These are phyloP conservation scores for Periconia sp. DNA, from an alignment of 2,329 filamentous ascomycete genomes.

Conservation along the genomic window DNA sequence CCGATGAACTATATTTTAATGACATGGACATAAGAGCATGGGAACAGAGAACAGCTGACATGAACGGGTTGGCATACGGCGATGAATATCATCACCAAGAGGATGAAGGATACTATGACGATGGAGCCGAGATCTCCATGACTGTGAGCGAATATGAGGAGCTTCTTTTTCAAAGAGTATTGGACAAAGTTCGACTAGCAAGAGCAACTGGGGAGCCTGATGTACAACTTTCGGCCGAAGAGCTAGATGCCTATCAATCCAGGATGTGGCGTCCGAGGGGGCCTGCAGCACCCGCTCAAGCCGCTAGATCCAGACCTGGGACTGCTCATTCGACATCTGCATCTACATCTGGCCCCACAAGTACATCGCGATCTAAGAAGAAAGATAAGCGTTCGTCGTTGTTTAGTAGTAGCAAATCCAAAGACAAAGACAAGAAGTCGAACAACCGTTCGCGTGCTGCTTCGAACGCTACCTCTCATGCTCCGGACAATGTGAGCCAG, in stretches of 20 bases:
- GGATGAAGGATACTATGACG: conserved; percentile 52
- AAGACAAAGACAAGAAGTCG: conserved; percentile 27
- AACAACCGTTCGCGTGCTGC: conserved; percentile 21
- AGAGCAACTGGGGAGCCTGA: conserved; percentile 75
- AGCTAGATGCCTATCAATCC: conserved; percentile 78
- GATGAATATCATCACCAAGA: conserved; percentile 57
- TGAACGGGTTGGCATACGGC: conserved; percentile 51
- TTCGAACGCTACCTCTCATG: conserved; percentile 7
- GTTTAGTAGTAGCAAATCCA: conserved; percentile 18
- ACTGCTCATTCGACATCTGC: conserved; percentile 27
- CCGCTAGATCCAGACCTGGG: conserved; percentile 16
- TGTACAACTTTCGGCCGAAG: conserved; percentile 76
- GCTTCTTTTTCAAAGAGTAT: conserved; percentile 72
- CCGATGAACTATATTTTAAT: conserved; percentile 53
- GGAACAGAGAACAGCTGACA: conserved; percentile 43
- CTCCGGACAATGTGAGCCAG: conserved; percentile 15
- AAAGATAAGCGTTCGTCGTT: conserved; percentile 27
- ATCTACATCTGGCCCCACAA: conserved; percentile 37
- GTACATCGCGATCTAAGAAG: conserved; percentile 31
- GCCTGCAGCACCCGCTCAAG: conserved; percentile 30
- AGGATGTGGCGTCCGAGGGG: conserved; percentile 56
- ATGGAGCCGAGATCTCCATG: conserved; percentile 46
- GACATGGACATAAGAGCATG: conserved; percentile 49
- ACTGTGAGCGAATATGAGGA: conserved; percentile 63
- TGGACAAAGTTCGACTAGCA: conserved; percentile 78